Evolutionary conservation across 1,139 yeast genomes (phyloP), one percentile per base, ranked within the genome.

Genomic region (Geotrichum histeridarum): DNA sequence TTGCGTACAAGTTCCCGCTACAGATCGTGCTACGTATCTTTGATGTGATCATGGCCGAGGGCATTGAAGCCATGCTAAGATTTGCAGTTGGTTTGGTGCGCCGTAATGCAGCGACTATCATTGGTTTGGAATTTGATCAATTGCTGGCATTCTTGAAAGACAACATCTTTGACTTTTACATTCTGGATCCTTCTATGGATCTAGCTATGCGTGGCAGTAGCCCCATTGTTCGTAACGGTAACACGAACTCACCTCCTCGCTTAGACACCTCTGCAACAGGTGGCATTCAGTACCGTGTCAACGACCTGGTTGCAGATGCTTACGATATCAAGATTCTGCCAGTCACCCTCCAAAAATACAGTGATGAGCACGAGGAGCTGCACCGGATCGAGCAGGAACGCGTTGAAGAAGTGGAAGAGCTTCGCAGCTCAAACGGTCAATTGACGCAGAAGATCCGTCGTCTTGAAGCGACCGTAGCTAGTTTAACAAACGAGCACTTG

Each of bases 1-100:
- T 93, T 72, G 96, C 96, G 12, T 93, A 93, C 73, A 86, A 87
- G 66, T 88, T 91, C 69, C 98, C 99, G 12, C 73, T 88, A 52
- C 86, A 83, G 54, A 83, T 89, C 64, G 96, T 89, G 42, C 74
- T 87, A 60, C 77, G 95, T 56, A 86, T 93, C 45, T 86, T 82
- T 67, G 98, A 93, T 72, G 80, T 87, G 54, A 81, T 93, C 15
- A 80, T 93, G 49, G 84, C 95, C 6, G 96, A 91, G 71, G 98
- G 98, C 33, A 74, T 84, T 54, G 97, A 90, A 68, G 82, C 94
- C 2, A 74, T 91, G 53, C 74, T 93, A 63, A 82, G 87, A 64
- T 84, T 93, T 69, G 90, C 95, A 0, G 75, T 89, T 14, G 88
- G 88, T 47, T 73, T 93, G 60, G 81, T 93, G 82, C 70, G 79